Evolutionary conservation across 2,329 filamentous ascomycete species (phyloP).

Genomic region (Alternaria longipes): DNA sequence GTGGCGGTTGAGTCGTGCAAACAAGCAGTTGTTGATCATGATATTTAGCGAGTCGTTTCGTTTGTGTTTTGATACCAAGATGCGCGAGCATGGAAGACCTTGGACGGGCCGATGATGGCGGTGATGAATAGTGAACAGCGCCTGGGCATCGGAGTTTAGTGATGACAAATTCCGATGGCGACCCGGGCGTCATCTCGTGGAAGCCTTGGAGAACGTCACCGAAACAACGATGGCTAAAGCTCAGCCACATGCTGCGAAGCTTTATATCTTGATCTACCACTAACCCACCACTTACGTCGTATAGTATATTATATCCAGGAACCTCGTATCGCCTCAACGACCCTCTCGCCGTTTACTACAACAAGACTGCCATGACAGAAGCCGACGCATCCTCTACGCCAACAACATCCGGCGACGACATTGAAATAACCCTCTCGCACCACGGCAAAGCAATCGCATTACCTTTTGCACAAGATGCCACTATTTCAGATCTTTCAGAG

Average conservation of each 20-base stretch:
- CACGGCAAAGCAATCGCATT: conserved; percentile 63
- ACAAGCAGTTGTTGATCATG: background rate
- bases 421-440: conserved; percentile 62
- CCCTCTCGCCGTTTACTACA: background rate
- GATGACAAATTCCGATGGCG: conserved; percentile 50
- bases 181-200: conserved; percentile 33
- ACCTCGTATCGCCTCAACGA: background rate
- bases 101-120: background rate
- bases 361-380: conserved; percentile 24
- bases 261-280: conserved; percentile 41
- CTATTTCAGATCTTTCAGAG: conserved; percentile 66
- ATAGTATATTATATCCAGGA: conserved; percentile 8
- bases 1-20: background rate
- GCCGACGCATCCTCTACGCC: conserved; percentile 14
- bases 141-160: conserved; percentile 9
- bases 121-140: background rate
- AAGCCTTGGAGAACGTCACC: conserved; percentile 49
- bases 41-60: background rate
- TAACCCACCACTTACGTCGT: conserved; percentile 33
- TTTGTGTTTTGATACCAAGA: background rate
- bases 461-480: conserved; percentile 60
- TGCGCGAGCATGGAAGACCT: background rate
- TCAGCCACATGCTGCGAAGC: conserved; percentile 34
- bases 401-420: conserved; percentile 24
- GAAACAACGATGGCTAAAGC: conserved; percentile 32